phyloP scores from a whole-genome alignment of 352 stramenopile genomes.

The Phytophthora tubulina region DNA sequence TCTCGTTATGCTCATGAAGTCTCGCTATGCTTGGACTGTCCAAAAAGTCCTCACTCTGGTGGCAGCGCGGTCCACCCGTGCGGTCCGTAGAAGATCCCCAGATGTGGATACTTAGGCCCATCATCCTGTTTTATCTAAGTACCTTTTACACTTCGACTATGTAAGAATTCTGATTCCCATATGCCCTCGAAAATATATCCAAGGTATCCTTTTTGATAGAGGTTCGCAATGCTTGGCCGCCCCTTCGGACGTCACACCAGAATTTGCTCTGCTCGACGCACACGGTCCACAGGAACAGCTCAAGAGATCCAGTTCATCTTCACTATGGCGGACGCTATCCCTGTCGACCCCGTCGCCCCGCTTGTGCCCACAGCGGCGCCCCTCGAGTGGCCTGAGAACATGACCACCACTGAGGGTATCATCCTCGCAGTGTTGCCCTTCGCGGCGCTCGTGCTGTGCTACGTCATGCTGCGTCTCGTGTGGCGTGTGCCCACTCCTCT shows the following conservation, averaged over 20 bases:
- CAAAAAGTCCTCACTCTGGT: no score
- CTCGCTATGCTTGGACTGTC: no score
- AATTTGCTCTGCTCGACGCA: slow-evolving; percentile 35
- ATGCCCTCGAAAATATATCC: slow-evolving; percentile 1
- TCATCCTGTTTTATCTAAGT: not conserved
- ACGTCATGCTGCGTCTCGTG: slow-evolving; percentile 72
- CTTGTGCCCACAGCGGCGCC: slow-evolving; percentile 26
- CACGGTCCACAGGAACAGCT: slow-evolving; percentile 12
- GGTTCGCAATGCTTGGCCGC: slow-evolving; percentile 1
- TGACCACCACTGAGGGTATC: slow-evolving; percentile 48
- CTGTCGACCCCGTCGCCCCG: slow-evolving; percentile 15
- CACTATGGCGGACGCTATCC: slow-evolving; percentile 33
- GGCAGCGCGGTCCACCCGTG: not conserved
- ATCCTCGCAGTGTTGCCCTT: slow-evolving; percentile 57
- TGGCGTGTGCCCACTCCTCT: slow-evolving; percentile 62
- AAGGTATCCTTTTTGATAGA: slow-evolving; percentile 6
- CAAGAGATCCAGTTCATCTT: slow-evolving; percentile 3
- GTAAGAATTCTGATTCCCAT: not conserved
- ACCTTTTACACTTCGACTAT: not conserved
- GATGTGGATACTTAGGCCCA: not conserved
- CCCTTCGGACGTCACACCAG: slow-evolving; percentile 26
- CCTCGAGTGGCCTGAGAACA: slow-evolving; percentile 54
- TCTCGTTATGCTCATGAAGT: not conserved
- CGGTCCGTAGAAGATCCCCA: not conserved
- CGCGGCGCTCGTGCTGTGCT: slow-evolving; percentile 60